phyloP scores from a whole-genome alignment of 202 grass and related monocot genomes.

The Schoenoplectus triqueter region DNA sequence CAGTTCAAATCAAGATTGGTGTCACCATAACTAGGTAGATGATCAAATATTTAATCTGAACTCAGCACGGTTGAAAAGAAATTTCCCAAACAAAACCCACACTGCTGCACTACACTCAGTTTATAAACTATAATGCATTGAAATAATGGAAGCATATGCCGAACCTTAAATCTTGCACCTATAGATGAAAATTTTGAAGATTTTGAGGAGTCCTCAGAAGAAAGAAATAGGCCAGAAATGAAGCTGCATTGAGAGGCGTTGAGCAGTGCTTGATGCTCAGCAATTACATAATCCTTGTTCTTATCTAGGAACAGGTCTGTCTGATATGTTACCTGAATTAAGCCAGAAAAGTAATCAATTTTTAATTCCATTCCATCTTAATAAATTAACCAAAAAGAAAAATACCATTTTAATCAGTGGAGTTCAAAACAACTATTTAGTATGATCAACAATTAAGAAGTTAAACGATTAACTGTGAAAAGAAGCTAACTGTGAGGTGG shows the following conservation, averaged over 20 bases:
- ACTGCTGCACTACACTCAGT: background rate
- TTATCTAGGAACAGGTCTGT: conserved; percentile 93
- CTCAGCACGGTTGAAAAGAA: background rate
- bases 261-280: conserved; percentile 88
- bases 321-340: conserved; percentile 87
- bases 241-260: conserved; percentile 78
- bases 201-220: conserved; percentile 73
- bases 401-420: background rate
- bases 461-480: background rate
- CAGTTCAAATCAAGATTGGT: conserved; percentile 29
- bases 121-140: background rate
- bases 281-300: conserved; percentile 99
- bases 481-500: no score
- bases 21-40: conserved; percentile 21
- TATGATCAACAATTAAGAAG: conserved; percentile 9
- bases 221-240: conserved; percentile 74
- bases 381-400: conserved; percentile 4
- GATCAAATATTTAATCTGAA: background rate
- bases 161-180: conserved; percentile 90
- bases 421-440: conserved; percentile 21
- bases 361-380: background rate
- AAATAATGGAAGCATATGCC: conserved; percentile 19
- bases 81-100: background rate
- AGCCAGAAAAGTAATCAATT: background rate
- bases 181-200: conserved; percentile 98